These are phyloP conservation scores for Haplosporangium gracile DNA, from an alignment of 192 early-diverging fungal species.

Conservation along the genomic window DNA sequence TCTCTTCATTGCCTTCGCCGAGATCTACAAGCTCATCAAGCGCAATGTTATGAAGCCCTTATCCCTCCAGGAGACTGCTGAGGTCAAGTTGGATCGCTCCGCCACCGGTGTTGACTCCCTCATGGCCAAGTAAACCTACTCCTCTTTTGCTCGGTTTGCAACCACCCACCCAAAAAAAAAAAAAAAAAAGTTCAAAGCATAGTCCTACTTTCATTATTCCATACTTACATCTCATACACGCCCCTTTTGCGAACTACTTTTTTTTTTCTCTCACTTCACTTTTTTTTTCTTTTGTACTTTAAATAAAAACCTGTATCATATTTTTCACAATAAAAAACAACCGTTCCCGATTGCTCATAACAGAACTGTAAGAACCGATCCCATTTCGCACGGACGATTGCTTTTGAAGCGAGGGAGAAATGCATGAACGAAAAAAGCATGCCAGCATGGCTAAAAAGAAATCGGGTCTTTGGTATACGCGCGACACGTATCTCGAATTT, in stretches of 20 bases:
- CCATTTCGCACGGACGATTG: too few relatives aligned
- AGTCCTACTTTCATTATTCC: neutral
- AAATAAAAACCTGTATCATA: constrained; percentile 3
- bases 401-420: too few relatives aligned
- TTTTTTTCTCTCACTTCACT: neutral
- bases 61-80: constrained; percentile 4
- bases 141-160: too few relatives aligned
- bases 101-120: neutral
- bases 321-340: neutral
- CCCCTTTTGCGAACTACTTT: neutral
- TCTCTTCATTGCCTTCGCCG: constrained; percentile 43
- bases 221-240: neutral
- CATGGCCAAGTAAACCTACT: neutral
- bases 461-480: neutral
- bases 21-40: constrained; percentile 48
- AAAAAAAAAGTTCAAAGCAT: neutral
- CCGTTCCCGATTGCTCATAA: neutral
- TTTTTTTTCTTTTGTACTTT: neutral
- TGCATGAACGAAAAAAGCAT: too few relatives aligned
- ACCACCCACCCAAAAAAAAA: neutral
- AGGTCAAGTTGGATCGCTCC: constrained; percentile 36
- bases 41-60: constrained; percentile 34
- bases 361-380: too few relatives aligned
- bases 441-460: neutral
- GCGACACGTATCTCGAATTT: too few relatives aligned